Base-by-base conservation (phyloP, 2,329 filamentous ascomycete species). In the Penicillium psychrosexuale region DNA sequence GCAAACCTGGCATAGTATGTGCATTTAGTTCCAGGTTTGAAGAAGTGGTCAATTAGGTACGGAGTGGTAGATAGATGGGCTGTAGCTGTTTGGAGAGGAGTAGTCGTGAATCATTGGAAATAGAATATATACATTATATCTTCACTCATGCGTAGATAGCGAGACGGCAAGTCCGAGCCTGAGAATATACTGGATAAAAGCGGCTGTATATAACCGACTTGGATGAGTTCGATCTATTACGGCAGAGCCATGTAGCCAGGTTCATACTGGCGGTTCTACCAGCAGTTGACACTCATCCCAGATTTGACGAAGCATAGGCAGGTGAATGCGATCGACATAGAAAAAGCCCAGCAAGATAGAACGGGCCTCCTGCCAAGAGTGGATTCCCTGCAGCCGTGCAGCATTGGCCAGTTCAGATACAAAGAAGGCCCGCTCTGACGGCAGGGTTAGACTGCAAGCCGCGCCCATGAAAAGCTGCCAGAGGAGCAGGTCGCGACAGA, bases 381-480 rank as follows among this genome's bases (percentile, higher is more conserved):
- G 51, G 27, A 73, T 54, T 11, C 67, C 67, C 8, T 70, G 64
- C 15, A 64, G 47, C 12, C 62, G 56, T 3, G 69, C 57, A 2
- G 69, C 69, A 2, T 62, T 52, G 3, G 67, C 66, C 24, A 74
- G 48, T 47, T 72, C 67, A 8, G 60, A 59, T 27, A 73, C 58
- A 46, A 74, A 74, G 37, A 69, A 74, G 2, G 59, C 51, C 22
- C 67, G 66, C 45, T 71, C 68, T 1, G 52, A 47, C 2, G 62
- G 63, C 43, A 69, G 47, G 22, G 61, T 43, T 42, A 65, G 64
- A 47, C 67, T 68, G 60, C 67, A 71, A 12, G 69, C 66, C 7
- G 63, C 63, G 39, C 71, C 72, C 24, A 72, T 64, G 54, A 74
- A 73, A 8, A 74, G 63, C 7, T 71, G 47, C 72, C 72, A 75